Base-by-base conservation (phyloP, 495 filamentous ascomycete genomes). In the Echria macrotheca region DNA sequence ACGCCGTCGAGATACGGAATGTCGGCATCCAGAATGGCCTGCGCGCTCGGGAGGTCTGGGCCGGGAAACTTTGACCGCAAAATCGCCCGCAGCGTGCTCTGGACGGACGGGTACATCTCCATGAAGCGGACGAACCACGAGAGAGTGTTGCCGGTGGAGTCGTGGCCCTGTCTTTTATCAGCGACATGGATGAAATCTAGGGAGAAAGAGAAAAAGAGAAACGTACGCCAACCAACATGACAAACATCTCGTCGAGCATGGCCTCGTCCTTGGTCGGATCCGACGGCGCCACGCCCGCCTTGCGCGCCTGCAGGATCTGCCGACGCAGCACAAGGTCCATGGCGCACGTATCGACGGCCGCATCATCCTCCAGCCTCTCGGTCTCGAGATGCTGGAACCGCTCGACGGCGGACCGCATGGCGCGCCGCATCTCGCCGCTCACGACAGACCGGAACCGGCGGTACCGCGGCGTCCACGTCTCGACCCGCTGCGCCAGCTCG, bases 1-100 rank as follows among this genome's bases (percentile, higher is more conserved):
- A 52, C 44, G 0, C 60, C 70, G 43, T 69, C 61, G 8, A 73
- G 63, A 39, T 67, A 72, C 0, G 66, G 70, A 10, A 73, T 45
- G 6, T 47, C 50, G 0, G 43, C 28, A 7, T 48, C 44, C 9
- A 60, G 26, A 10, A 71, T 59, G 5, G 60, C 64, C 8, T 39
- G 26, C 2, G 59, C 57, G 0, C 0, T 55, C 2, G 35, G 35
- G 2, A 37, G 60, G 7, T 44, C 18, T n/a, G 11, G 5, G 2
- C n/a, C 1, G 49, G 29, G 56, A 58, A 10, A 52, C 46, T 2
- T 2, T 7, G 37, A 2, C 69, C 25, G 2, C 47, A 37, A 18
- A 5, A 17, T 52, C 1, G 41, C 18, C 0, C 66, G 62, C 2
- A 72, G 50, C 5, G 41, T 45, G 9, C 25, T 42, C 28, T 70